Evolutionary conservation across 768 basidiomycete genomes (phyloP).

Genomic region (Suillus weaverae): DNA sequence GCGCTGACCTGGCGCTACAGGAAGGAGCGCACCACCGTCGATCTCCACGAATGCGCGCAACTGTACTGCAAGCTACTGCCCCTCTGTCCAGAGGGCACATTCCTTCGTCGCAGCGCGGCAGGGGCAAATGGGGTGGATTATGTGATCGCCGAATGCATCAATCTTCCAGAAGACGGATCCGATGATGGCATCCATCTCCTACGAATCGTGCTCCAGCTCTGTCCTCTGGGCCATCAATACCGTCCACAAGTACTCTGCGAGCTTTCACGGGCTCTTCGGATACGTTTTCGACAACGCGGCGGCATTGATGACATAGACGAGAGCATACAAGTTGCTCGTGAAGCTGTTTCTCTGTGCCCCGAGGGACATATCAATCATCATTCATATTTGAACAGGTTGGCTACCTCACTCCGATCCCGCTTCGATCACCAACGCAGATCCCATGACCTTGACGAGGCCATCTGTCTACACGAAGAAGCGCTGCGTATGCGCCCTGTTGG

Average conservation of each 20-base stretch:
- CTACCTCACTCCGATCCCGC: background rate
- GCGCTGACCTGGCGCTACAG: background rate
- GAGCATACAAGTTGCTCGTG: background rate
- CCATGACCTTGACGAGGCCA: background rate
- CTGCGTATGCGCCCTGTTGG: background rate
- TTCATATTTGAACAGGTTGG: background rate
- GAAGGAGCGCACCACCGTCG: background rate
- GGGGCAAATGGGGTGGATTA: background rate
- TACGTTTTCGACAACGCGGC: background rate
- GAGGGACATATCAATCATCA: background rate
- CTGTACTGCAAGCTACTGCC: too few relatives aligned
- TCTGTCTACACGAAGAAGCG: background rate
- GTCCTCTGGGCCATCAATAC: background rate
- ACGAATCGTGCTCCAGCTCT: background rate
- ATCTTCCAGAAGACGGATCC: background rate
- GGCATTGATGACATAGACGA: background rate
- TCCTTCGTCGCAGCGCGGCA: background rate
- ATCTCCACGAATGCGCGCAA: too few relatives aligned
- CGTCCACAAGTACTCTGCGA: background rate
- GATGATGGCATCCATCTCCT: background rate
- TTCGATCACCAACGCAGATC: background rate
- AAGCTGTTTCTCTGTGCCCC: background rate
- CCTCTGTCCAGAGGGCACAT: background rate
- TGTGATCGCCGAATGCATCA: background rate
- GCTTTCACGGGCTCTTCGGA: rapidly evolving